Base-by-base conservation (phyloP, 2,329 filamentous ascomycete species). In the Fusarium paranaense region DNA sequence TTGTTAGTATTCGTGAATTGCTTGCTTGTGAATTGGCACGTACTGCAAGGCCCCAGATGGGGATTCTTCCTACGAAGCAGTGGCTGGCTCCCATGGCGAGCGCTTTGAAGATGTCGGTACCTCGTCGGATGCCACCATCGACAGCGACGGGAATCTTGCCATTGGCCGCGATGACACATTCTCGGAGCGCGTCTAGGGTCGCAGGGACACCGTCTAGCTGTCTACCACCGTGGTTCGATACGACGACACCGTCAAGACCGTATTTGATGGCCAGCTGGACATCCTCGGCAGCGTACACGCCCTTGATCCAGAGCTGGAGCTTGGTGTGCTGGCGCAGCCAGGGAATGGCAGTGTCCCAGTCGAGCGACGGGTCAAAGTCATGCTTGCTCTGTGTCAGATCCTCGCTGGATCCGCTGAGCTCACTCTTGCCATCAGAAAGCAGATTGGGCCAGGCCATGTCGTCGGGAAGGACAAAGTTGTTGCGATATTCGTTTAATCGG, bases 301-400 rank as follows among this genome's bases (percentile, higher is more conserved):
- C 81, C 70, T 82, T 82, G 45, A 80, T 76, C 66, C 82, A 79
- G n/a, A 82, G 73, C 13, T 81, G 79, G 89, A 86, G 67, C 85
- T 87, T 85, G 35, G 8, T 2, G 84, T 77, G 61, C 8, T 67
- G 33, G 1, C 91, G 89, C 30, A 94, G 79, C 91, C 91, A 94
- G 10, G 87, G 84, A 5, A 93, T 85, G 78, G 92, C 92, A 5
- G 62, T 67, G 60, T 89, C 87, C 92, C 92, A 94, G 85, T 83
- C 90, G 86, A 11, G 88, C 86, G 20, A 73, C 13, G 75, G 69
- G 18, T 76, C 72, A 57, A 73, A 75, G 64, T 73, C 72, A 45
- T 75, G 66, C 27, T 60, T 69, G 56, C 68, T 71, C 2, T 57
- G 33, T 4, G 52, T 71, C 2, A 42, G n/a, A 22, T 69, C 64